These are phyloP conservation scores for Metschnikowia dekortorum DNA, from an alignment of 805 yeast genomes.

Conservation along the genomic window DNA sequence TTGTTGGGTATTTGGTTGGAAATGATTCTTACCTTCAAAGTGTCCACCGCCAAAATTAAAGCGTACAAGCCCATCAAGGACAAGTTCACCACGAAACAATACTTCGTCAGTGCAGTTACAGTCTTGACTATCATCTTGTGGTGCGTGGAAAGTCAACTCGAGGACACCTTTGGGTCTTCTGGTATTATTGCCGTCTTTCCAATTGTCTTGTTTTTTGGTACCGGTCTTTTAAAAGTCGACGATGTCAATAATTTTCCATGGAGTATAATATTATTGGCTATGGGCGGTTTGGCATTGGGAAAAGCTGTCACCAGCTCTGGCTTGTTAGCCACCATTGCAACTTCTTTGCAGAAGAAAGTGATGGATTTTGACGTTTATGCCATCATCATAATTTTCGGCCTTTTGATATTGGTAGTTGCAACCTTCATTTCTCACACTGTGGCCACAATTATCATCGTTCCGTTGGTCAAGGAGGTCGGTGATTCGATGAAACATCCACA, in stretches of 20 bases:
- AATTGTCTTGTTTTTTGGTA: conserved; percentile 84
- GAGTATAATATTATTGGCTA: conserved; percentile 92
- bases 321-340: conserved; percentile 72
- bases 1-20: conserved; percentile 70
- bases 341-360: conserved; percentile 60
- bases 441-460: conserved; percentile 40
- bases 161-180: conserved; percentile 83
- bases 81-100: conserved; percentile 65
- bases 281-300: conserved; percentile 97
- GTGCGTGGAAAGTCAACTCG: conserved; percentile 80
- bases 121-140: conserved; percentile 73
- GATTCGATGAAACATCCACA: conserved; percentile 34
- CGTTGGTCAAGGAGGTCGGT: conserved; percentile 40
- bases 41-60: conserved; percentile 50
- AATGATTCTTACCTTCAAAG: conserved; percentile 59
- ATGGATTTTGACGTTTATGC: conserved; percentile 65
- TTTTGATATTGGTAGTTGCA: conserved; percentile 37
- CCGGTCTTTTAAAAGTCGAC: conserved; percentile 80
- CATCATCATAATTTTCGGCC: conserved; percentile 63
- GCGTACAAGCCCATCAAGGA: conserved; percentile 60
- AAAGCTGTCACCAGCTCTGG: conserved; percentile 94
- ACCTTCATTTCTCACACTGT: conserved; percentile 44
- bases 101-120: conserved; percentile 68
- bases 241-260: conserved; percentile 95
- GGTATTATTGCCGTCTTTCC: conserved; percentile 94